Conservation (phyloP, 495 filamentous ascomycete genomes). For the Talaromyces stipitatus region DNA sequence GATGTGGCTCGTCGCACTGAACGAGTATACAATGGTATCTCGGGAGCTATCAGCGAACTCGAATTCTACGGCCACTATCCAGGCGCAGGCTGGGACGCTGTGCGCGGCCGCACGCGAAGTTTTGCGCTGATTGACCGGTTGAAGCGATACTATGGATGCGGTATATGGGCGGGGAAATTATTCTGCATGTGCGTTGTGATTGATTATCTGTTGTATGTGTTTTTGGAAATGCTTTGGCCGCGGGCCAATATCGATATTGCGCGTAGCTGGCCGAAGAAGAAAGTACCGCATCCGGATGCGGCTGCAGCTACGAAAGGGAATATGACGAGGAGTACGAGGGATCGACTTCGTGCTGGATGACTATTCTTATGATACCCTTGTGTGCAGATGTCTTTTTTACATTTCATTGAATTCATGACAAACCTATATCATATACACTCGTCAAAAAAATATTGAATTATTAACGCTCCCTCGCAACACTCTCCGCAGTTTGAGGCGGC, state of each 20-base stretch:
- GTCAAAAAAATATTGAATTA: not conserved
- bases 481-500: conserved; percentile 36
- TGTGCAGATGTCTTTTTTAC: no score
- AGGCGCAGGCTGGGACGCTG: conserved; percentile 55
- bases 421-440: not conserved
- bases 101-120: conserved; percentile 68
- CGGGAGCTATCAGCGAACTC: conserved; percentile 68
- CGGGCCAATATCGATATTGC: conserved; percentile 80
- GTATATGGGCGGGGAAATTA: conserved; percentile 97
- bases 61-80: conserved; percentile 80
- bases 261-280: conserved; percentile 83
- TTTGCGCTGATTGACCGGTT: conserved; percentile 90
- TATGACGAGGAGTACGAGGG: conserved; percentile 6
- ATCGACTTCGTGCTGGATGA: conserved; percentile 5
- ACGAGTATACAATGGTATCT: conserved; percentile 88
- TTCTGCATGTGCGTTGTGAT: conserved; percentile 93
- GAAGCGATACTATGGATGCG: conserved; percentile 97
- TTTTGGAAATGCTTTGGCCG: conserved; percentile 82
- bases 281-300: conserved; percentile 8
- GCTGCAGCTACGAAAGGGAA: conserved; percentile 4
- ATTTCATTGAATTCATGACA: no score
- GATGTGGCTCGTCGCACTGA: conserved; percentile 90
- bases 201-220: conserved; percentile 81
- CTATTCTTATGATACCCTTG: not conserved
- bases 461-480: conserved; percentile 32